Conservation (phyloP, 2,329 filamentous ascomycete species). For the Paraphoma sp. region DNA sequence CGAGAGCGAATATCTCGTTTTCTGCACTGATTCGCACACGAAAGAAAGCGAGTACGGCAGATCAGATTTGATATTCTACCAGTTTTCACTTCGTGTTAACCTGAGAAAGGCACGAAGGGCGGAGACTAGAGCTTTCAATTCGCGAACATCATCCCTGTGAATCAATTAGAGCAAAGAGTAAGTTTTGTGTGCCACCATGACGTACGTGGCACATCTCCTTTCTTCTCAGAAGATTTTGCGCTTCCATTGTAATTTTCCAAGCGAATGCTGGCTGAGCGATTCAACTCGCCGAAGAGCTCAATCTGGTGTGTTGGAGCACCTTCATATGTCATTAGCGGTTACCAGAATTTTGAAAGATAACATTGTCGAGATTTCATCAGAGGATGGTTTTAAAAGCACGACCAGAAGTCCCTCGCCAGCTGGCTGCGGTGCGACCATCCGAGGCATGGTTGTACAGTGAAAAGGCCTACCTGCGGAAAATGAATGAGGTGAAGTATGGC, state of each 20-base stretch:
- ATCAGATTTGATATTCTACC: too few relatives aligned
- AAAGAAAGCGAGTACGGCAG: too few relatives aligned
- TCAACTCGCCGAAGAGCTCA: constrained; percentile 51
- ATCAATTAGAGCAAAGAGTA: too few relatives aligned
- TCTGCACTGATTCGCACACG: too few relatives aligned
- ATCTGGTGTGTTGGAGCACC: constrained; percentile 36
- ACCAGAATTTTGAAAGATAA: background rate
- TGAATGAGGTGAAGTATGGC: too few relatives aligned
- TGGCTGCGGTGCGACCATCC: constrained; percentile 72
- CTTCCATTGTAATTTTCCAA: constrained; percentile 39
- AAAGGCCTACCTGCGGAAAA: too few relatives aligned
- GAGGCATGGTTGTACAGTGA: constrained; percentile 20
- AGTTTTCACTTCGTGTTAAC: too few relatives aligned
- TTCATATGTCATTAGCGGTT: background rate
- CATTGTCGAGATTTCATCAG: constrained; percentile 23
- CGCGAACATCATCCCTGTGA: constrained; percentile 49
- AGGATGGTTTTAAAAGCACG: constrained; percentile 27
- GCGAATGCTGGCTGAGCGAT: constrained; percentile 47
- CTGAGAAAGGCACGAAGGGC: constrained; percentile 48
- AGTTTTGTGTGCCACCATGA: background rate
- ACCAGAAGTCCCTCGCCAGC: constrained; percentile 79
- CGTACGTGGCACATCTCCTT: constrained; percentile 45
- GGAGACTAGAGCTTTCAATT: constrained; percentile 48
- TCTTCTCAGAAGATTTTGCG: constrained; percentile 45
- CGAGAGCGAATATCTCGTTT: too few relatives aligned